Percentiles rank a stretch among this genome's conserved stretches.
Conservation (phyloP, 2,329 filamentous ascomycete genomes). For the Fonsecaea pedrosoi region DNA sequence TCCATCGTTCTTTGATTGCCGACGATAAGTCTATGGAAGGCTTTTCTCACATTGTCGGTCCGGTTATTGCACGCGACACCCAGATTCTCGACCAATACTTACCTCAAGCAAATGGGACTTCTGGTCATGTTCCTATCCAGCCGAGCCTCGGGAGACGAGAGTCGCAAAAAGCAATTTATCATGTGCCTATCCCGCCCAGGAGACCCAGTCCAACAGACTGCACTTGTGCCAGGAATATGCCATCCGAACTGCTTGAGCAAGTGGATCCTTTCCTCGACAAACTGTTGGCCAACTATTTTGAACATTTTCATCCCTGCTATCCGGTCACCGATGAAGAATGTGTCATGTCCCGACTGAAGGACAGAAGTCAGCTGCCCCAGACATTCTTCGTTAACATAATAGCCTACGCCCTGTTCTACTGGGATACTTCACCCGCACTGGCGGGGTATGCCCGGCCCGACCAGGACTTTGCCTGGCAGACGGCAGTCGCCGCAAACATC, state of each 20-base stretch:
- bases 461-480: conserved; percentile 67
- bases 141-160: conserved; percentile 46
- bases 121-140: conserved; percentile 38
- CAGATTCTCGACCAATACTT: conserved; percentile 68
- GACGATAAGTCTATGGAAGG: conserved; percentile 32
- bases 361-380: conserved; percentile 59
- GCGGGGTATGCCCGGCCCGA: conserved; percentile 61
- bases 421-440: conserved; percentile 58
- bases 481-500: conserved; percentile 65
- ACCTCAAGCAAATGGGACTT: conserved; percentile 45
- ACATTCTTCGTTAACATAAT: conserved; percentile 65
- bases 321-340: conserved; percentile 64
- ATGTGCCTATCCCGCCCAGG: conserved; percentile 44
- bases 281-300: conserved; percentile 61
- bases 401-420: conserved; percentile 65
- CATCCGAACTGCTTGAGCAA: conserved; percentile 64
- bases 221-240: conserved; percentile 57
- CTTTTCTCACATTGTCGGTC: conserved; percentile 63
- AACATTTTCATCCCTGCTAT: conserved; percentile 65
- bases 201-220: conserved; percentile 49
- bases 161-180: conserved; percentile 50
- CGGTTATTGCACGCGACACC: conserved; percentile 65
- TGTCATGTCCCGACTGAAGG: conserved; percentile 59
- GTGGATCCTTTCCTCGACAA: conserved; percentile 62
- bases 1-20: conserved; percentile 35